These are phyloP conservation scores for Cymbidium sinense DNA, from an alignment of 106 monocot genomes.

Conservation along the genomic window DNA sequence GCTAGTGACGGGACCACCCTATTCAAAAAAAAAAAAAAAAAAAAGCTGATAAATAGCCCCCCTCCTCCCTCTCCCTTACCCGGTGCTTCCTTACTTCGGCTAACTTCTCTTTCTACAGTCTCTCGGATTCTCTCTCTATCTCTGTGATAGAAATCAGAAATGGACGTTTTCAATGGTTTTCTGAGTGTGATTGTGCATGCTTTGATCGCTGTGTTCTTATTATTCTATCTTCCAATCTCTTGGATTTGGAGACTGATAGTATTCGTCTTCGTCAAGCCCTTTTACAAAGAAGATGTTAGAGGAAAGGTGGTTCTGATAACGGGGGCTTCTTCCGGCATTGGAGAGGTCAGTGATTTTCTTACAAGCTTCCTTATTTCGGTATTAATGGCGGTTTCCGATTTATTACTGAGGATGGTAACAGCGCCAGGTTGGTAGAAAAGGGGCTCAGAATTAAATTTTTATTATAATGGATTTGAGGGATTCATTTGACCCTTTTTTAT, in stretches of 20 bases:
- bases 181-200: conserved; percentile 35
- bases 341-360: conserved; percentile 44
- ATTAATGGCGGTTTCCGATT: not conserved
- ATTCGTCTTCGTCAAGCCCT: conserved; percentile 37
- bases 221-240: conserved; percentile 44
- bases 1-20: too few relatives aligned
- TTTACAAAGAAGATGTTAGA: conserved; percentile 31
- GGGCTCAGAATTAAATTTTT: too few relatives aligned
- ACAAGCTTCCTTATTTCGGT: not conserved
- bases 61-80: too few relatives aligned
- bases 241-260: conserved; percentile 19
- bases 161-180: conserved; percentile 28
- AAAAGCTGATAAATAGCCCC: too few relatives aligned
- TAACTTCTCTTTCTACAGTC: too few relatives aligned
- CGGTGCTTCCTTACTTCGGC: too few relatives aligned
- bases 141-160: not conserved
- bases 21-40: too few relatives aligned
- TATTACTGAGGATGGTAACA: not conserved
- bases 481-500: too few relatives aligned
- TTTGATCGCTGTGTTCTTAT: conserved; percentile 20
- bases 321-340: conserved; percentile 89
- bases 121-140: too few relatives aligned
- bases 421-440: too few relatives aligned
- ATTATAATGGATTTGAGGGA: too few relatives aligned
- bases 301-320: conserved; percentile 75